Evolutionary conservation across 2,329 filamentous ascomycete species (phyloP).

Genomic region (Trichoderma lentiforme): DNA sequence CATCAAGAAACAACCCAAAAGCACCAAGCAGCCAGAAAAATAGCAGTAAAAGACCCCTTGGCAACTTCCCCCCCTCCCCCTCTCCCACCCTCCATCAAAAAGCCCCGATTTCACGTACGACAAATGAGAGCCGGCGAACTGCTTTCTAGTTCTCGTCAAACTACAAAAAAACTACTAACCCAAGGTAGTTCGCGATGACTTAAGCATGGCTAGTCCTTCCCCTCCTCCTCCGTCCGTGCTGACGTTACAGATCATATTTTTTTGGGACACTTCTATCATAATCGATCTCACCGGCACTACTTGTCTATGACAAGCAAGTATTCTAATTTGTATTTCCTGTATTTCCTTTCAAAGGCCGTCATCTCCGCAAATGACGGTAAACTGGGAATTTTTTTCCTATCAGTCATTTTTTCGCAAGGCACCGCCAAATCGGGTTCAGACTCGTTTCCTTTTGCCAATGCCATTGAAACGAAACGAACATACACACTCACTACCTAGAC

Average conservation of each 20-base stretch:
- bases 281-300: slow-evolving; percentile 1
- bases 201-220: not conserved
- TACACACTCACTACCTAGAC: too few relatives aligned
- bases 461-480: not conserved
- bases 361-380: not conserved
- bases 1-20: not conserved
- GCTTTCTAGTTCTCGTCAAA: not conserved
- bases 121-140: not conserved
- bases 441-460: not conserved
- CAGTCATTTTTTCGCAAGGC: not conserved
- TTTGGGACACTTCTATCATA: not conserved
- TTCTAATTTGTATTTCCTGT: not conserved
- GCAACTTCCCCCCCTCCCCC: not conserved
- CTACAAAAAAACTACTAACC: not conserved
- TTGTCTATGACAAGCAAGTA: not conserved
- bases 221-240: not conserved
- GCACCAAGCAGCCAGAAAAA: not conserved
- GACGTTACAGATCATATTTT: slow-evolving; percentile 8
- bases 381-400: not conserved
- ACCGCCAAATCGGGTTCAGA: not conserved
- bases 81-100: not conserved
- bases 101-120: not conserved
- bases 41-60: not conserved
- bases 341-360: not conserved
- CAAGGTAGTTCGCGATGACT: not conserved